phyloP scores from a whole-genome alignment of 176 grass and related monocot genomes.

The Juncus inflexus region DNA sequence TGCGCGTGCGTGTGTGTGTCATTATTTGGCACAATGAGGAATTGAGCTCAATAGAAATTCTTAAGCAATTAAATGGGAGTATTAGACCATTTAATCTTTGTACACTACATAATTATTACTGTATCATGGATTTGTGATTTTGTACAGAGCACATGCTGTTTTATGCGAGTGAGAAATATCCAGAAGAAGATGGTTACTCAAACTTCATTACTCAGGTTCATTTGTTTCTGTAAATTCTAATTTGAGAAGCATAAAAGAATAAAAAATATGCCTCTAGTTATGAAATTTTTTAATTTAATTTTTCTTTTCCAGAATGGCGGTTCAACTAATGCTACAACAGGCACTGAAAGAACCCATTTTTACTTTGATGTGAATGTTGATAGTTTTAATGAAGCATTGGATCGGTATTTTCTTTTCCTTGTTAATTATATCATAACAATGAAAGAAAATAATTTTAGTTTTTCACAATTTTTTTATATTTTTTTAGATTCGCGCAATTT shows the following conservation, averaged over 20 bases:
- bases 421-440: constrained; percentile 21
- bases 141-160: constrained; percentile 97
- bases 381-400: constrained; percentile 81
- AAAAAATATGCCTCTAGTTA: background rate
- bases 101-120: background rate
- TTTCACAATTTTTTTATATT: constrained; percentile 21
- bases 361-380: constrained; percentile 84
- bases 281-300: background rate
- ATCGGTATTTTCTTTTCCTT: constrained; percentile 48
- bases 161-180: constrained; percentile 99
- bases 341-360: constrained; percentile 70
- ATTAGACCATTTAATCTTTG: background rate
- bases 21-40: background rate
- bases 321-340: constrained; percentile 70
- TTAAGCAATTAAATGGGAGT: background rate
- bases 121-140: constrained; percentile 13
- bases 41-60: constrained; percentile 13
- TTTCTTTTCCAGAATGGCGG: constrained; percentile 65
- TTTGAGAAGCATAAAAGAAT: background rate
- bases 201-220: constrained; percentile 89
- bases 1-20: no score
- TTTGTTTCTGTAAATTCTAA: constrained; percentile 21
- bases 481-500: constrained; percentile 85
- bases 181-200: constrained; percentile 74
- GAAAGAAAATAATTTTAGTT: constrained; percentile 7